These are phyloP conservation scores for Umbelopsis sp. DNA, from an alignment of 371 early-diverging fungal species.

Conservation along the genomic window DNA sequence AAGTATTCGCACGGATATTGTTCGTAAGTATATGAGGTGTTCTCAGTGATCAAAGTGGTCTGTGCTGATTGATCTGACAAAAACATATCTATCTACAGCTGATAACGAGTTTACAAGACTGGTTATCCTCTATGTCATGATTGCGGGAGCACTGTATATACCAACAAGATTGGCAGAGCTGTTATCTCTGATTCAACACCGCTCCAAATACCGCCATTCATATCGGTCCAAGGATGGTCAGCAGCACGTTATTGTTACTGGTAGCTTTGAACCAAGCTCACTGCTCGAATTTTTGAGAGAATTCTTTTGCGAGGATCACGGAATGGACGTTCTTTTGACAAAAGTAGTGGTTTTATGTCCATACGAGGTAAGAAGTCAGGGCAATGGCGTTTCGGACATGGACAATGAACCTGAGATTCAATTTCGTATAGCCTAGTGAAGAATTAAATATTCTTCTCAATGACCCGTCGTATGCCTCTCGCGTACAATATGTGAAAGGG, in stretches of 20 bases:
- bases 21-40: constrained; percentile 16
- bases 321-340: constrained; percentile 58
- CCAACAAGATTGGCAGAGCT: constrained; percentile 70
- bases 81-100: constrained; percentile 25
- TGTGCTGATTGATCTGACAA: neutral
- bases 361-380: constrained; percentile 33
- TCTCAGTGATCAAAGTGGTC: neutral
- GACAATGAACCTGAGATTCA: constrained; percentile 24
- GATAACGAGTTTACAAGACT: constrained; percentile 62
- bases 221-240: constrained; percentile 47
- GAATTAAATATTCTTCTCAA: constrained; percentile 46
- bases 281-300: constrained; percentile 70
- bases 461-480: constrained; percentile 59
- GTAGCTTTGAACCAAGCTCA: constrained; percentile 56
- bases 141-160: constrained; percentile 70
- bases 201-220: constrained; percentile 51
- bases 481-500: constrained; percentile 69
- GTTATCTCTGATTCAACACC: constrained; percentile 54
- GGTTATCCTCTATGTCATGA: constrained; percentile 66
- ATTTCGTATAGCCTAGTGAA: constrained; percentile 48
- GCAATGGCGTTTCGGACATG: neutral
- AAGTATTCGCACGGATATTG: constrained; percentile 20
- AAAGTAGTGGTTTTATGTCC: constrained; percentile 67
- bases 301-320: constrained; percentile 74
- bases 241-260: constrained; percentile 66